Conservation (phyloP, 2,329 filamentous ascomycete genomes). For the Neopestalotiopsis rosae region DNA sequence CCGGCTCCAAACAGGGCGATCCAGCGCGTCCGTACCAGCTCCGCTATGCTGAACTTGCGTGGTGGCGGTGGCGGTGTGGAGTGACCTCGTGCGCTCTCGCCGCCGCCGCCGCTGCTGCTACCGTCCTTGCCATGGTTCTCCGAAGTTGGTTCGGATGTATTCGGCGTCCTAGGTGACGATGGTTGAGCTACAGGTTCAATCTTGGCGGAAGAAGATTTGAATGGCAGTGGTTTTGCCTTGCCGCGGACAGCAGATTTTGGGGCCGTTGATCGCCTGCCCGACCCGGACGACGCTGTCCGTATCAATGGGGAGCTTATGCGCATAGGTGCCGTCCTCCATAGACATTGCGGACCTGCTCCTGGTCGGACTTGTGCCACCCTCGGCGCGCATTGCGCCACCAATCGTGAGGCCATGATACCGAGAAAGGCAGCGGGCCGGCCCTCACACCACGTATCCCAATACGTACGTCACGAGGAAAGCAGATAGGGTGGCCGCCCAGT, state of each 20-base stretch:
- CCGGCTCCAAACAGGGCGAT: constrained; percentile 53
- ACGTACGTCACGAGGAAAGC: neutral
- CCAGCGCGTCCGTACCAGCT: constrained; percentile 43
- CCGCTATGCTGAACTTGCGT: constrained; percentile 14
- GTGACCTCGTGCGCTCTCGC: too few relatives aligned
- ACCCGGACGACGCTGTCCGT: neutral
- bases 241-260: neutral
- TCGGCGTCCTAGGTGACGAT: neutral
- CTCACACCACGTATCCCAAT: neutral
- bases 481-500: too few relatives aligned
- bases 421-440: neutral
- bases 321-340: neutral
- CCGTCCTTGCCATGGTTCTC: neutral
- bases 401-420: neutral
- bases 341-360: neutral
- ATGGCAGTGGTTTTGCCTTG: neutral
- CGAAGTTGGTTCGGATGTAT: neutral
- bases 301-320: neutral
- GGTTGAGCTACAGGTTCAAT: neutral
- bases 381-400: neutral
- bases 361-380: neutral
- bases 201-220: neutral
- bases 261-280: neutral
- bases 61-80: neutral
- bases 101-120: neutral